phyloP scores from a whole-genome alignment of 257 asterid genomes.

The Solanum gandarillasii region DNA sequence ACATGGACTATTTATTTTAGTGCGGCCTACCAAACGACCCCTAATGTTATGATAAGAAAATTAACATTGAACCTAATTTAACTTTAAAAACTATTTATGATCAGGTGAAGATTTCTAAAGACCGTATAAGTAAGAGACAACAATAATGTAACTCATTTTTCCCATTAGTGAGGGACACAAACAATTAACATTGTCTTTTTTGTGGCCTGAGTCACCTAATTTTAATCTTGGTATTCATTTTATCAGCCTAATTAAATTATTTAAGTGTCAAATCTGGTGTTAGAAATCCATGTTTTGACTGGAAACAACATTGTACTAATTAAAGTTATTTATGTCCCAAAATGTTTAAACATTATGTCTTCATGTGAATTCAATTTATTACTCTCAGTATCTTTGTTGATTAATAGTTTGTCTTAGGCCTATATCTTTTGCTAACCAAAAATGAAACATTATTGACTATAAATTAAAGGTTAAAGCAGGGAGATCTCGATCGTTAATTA shows the following conservation, averaged over 20 bases:
- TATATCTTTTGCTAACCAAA: neutral
- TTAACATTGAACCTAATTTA: neutral
- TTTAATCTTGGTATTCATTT: neutral
- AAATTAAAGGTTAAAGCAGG: neutral
- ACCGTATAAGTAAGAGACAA: neutral
- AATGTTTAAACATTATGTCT: neutral
- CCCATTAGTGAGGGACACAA: neutral
- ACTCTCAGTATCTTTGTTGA: neutral
- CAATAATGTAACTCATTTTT: neutral
- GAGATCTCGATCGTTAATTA: neutral
- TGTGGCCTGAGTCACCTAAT: neutral
- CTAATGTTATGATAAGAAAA: neutral
- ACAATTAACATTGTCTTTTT: neutral
- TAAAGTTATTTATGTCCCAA: neutral
- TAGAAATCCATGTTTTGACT: neutral
- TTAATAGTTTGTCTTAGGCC: neutral
- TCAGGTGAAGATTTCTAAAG: neutral
- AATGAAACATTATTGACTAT: neutral
- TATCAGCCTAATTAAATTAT: neutral
- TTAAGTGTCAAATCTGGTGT: neutral
- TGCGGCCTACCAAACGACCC: no score
- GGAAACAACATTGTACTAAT: neutral
- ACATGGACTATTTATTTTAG: no score
- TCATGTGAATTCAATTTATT: neutral
- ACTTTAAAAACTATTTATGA: neutral